phyloP scores from a whole-genome alignment of 2,329 filamentous ascomycete genomes.

The Exophiala calicioides region DNA sequence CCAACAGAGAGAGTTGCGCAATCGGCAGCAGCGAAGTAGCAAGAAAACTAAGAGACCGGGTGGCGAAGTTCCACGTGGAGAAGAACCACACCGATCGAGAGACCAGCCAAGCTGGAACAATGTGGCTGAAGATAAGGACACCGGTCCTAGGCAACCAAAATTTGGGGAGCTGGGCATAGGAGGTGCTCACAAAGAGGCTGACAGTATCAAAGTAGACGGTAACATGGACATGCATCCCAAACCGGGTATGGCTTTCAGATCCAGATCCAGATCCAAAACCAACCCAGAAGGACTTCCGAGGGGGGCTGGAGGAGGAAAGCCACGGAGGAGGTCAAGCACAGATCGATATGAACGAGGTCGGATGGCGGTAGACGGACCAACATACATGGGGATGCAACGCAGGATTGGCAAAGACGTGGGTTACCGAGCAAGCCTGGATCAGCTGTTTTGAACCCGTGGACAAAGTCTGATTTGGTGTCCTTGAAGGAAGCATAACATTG shows the following conservation, averaged over 20 bases:
- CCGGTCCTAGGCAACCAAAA: constrained; percentile 13
- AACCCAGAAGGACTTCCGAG: constrained; percentile 16
- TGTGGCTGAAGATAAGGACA: constrained; percentile 14
- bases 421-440: constrained; percentile 17
- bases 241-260: too few relatives aligned
- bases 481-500: too few relatives aligned
- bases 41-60: constrained; percentile 14
- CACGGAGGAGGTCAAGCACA: constrained; percentile 14
- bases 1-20: constrained; percentile 29
- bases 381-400: constrained; percentile 1
- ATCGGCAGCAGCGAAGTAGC: constrained; percentile 19
- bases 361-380: constrained; percentile 10
- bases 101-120: constrained; percentile 18
- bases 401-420: constrained; percentile 13
- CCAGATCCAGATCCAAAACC: constrained; percentile 20
- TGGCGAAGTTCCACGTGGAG: constrained; percentile 7
- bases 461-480: too few relatives aligned
- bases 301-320: constrained; percentile 6
- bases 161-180: constrained; percentile 15
- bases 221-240: too few relatives aligned
- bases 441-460: constrained; percentile 15
- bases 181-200: neutral
- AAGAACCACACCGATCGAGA: constrained; percentile 5
- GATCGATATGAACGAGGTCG: constrained; percentile 7
- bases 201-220: neutral